Percentiles rank a stretch among this genome's conserved stretches.
Conservation (phyloP, 1,284 basidiomycete species). For the Cerioporus squamosus region DNA sequence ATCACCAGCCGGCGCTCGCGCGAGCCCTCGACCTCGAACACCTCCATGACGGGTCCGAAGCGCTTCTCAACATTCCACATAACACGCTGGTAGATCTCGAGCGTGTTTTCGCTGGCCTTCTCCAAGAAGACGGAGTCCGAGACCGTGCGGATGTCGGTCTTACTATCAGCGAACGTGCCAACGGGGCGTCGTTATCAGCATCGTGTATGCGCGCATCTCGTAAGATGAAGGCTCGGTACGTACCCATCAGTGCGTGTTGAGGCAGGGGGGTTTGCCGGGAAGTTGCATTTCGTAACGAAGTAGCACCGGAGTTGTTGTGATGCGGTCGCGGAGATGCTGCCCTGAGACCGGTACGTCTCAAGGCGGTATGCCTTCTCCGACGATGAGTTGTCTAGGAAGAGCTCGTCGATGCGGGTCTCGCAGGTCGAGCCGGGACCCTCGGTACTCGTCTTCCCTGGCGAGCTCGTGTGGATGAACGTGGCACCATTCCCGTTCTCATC, state of each 20-base stretch:
- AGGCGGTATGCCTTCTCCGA: slow-evolving; percentile 87
- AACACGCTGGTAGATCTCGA: slow-evolving; percentile 92
- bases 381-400: slow-evolving; percentile 86
- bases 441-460: slow-evolving; percentile 80
- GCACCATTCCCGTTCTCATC: slow-evolving; percentile 80
- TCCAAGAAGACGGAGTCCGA: slow-evolving; percentile 93
- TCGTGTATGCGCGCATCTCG: not conserved
- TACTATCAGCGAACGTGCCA: slow-evolving; percentile 27
- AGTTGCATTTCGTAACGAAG: slow-evolving; percentile 91
- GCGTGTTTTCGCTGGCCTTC: slow-evolving; percentile 92
- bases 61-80: slow-evolving; percentile 88
- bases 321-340: slow-evolving; percentile 86
- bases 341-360: slow-evolving; percentile 95
- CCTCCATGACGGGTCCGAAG: slow-evolving; percentile 91
- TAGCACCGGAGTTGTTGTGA: slow-evolving; percentile 97
- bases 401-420: slow-evolving; percentile 89
- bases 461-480: slow-evolving; percentile 96
- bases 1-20: slow-evolving; percentile 94
- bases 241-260: slow-evolving; percentile 52
- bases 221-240: not conserved
- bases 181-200: not conserved
- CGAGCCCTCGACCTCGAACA: slow-evolving; percentile 93
- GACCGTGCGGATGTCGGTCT: slow-evolving; percentile 85
- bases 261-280: slow-evolving; percentile 65
- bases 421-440: slow-evolving; percentile 88